Percentiles rank a stretch among this genome's conserved stretches.
Evolutionary conservation across 2,329 filamentous ascomycete species (phyloP).

Genomic region (Alternaria sp.): DNA sequence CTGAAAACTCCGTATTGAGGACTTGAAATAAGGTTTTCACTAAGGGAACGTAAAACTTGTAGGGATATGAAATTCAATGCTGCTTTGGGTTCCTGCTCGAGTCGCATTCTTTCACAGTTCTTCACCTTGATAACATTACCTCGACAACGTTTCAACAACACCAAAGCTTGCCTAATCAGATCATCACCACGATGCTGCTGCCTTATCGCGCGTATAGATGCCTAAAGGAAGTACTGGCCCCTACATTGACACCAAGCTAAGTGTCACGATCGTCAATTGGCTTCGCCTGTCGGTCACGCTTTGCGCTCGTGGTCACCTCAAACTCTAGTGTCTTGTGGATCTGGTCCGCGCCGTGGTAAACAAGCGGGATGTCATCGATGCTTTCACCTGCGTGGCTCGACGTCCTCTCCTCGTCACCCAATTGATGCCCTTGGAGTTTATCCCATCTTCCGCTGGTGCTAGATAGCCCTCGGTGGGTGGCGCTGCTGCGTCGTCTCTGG

Average conservation of each 20-base stretch:
- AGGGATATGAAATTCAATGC: not conserved
- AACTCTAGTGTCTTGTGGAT: slow-evolving; percentile 2
- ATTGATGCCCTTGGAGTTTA: not conserved
- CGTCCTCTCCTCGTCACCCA: not conserved
- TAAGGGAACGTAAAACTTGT: not conserved
- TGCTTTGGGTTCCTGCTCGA: not conserved
- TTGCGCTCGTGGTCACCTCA: not conserved
- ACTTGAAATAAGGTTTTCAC: not conserved
- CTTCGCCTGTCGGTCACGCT: not conserved
- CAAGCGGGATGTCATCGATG: slow-evolving; percentile 2
- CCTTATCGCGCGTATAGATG: not conserved
- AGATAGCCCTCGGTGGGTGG: not conserved
- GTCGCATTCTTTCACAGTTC: not conserved
- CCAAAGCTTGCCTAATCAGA: not conserved
- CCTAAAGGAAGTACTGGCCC: not conserved
- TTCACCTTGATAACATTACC: not conserved
- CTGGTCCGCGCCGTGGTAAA: slow-evolving; percentile 2
- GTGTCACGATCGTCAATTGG: not conserved
- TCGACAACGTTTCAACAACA: not conserved
- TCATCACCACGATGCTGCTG: not conserved
- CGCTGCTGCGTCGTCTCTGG: not conserved
- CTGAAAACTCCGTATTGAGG: not conserved
- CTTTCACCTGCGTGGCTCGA: not conserved
- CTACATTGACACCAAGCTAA: not conserved
- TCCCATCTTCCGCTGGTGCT: not conserved